Evolutionary conservation across 164 flowering plant species (phyloP).

Genomic region (Kingdonia uniflora): DNA sequence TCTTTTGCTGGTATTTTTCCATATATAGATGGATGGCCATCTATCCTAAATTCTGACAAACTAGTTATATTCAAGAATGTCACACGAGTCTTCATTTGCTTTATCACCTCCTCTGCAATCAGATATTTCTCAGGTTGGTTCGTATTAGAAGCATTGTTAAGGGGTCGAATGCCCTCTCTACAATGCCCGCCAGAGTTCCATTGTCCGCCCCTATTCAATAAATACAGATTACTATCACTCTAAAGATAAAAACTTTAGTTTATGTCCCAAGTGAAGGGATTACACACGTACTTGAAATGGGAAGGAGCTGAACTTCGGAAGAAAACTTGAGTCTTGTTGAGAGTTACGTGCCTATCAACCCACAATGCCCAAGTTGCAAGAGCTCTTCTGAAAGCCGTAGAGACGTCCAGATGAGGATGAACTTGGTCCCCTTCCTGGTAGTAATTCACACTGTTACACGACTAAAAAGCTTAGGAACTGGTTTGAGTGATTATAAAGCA

Average conservation of each 20-base stretch:
- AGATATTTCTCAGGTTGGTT: slow-evolving; percentile 39
- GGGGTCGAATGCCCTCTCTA: slow-evolving; percentile 51
- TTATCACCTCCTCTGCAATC: slow-evolving; percentile 57
- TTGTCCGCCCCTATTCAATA: slow-evolving; percentile 56
- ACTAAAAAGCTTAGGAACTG: background rate
- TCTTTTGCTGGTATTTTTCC: slow-evolving; percentile 38
- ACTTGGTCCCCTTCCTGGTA: slow-evolving; percentile 72
- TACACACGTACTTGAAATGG: slow-evolving; percentile 63
- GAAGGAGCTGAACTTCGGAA: slow-evolving; percentile 80
- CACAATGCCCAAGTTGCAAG: slow-evolving; percentile 88
- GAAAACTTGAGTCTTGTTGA: slow-evolving; percentile 64
- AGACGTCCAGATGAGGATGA: slow-evolving; percentile 63
- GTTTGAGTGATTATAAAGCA: background rate
- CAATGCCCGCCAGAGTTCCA: slow-evolving; percentile 96
- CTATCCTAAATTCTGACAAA: slow-evolving; percentile 65
- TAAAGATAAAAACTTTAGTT: too few species aligned
- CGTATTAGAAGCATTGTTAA: slow-evolving; percentile 25
- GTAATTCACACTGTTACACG: slow-evolving; percentile 54
- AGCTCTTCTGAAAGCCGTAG: slow-evolving; percentile 62
- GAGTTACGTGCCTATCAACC: slow-evolving; percentile 60
- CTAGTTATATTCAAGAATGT: slow-evolving; percentile 57
- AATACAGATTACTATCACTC: too few species aligned
- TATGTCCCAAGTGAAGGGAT: background rate
- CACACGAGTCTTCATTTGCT: slow-evolving; percentile 68
- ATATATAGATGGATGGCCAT: slow-evolving; percentile 89